A percentile compares a stretch with the other conserved stretches of the same genome.
Evolutionary conservation across 495 filamentous ascomycete species (phyloP).

Genomic region (Aspergillus cavernicola): DNA sequence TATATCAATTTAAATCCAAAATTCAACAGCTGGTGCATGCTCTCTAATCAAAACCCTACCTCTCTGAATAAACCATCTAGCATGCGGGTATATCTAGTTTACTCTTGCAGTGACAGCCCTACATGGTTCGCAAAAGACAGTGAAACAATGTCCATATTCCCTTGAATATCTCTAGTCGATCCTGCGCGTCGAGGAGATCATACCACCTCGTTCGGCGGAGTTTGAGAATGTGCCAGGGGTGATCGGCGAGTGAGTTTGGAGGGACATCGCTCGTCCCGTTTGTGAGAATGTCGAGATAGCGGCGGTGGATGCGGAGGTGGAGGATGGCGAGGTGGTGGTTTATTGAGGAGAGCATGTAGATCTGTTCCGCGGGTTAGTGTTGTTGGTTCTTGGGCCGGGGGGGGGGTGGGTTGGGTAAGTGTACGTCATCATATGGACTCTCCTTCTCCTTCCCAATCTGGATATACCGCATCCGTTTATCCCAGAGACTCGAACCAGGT

Average conservation of each 20-base stretch:
- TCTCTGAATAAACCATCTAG: too few relatives aligned
- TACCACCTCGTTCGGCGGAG: slow-evolving; percentile 74
- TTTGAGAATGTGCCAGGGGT: slow-evolving; percentile 61
- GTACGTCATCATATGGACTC: slow-evolving; percentile 54
- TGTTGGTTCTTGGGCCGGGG: neutral
- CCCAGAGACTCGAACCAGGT: slow-evolving; percentile 67
- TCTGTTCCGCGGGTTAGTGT: slow-evolving; percentile 39
- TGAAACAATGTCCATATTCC: slow-evolving; percentile 74
- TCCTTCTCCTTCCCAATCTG: slow-evolving; percentile 61
- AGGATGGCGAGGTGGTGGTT: slow-evolving; percentile 80
- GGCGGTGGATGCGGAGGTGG: slow-evolving; percentile 65
- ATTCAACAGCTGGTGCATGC: too few relatives aligned
- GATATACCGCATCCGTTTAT: slow-evolving; percentile 68
- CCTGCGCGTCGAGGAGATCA: slow-evolving; percentile 64
- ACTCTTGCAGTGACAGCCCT: neutral
- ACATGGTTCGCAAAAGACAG: slow-evolving; percentile 56
- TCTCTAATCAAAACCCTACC: too few relatives aligned
- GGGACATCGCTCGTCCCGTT: slow-evolving; percentile 28
- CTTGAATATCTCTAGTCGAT: slow-evolving; percentile 67
- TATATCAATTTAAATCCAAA: too few relatives aligned
- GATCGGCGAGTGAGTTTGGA: slow-evolving; percentile 45
- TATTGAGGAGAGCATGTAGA: slow-evolving; percentile 77
- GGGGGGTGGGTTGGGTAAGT: neutral
- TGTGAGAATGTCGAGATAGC: slow-evolving; percentile 56
- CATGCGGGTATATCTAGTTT: too few relatives aligned